Evolutionary conservation across 169 alveolate species (phyloP).

Genomic region (Plasmodium malariae): DNA sequence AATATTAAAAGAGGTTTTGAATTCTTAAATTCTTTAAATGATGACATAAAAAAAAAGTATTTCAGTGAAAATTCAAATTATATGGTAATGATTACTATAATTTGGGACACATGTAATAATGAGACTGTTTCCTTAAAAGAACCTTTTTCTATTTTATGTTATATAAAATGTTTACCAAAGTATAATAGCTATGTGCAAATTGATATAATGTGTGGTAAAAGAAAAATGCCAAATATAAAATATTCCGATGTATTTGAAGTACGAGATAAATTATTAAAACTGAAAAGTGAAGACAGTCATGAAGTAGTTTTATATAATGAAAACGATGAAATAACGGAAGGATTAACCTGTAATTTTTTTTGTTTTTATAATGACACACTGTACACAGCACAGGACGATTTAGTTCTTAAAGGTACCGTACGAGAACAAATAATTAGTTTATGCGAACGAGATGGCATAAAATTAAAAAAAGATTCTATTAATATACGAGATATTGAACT

Average conservation of each 20-base stretch:
- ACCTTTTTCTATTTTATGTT: slow-evolving; percentile 45
- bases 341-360: slow-evolving; percentile 67
- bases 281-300: slow-evolving; percentile 42
- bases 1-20: slow-evolving; percentile 51
- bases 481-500: slow-evolving; percentile 36
- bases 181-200: slow-evolving; percentile 32
- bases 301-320: slow-evolving; percentile 63
- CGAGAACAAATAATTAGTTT: slow-evolving; percentile 50
- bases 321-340: slow-evolving; percentile 69
- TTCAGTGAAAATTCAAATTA: slow-evolving; percentile 57
- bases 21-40: slow-evolving; percentile 46
- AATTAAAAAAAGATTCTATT: slow-evolving; percentile 34
- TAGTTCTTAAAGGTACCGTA: slow-evolving; percentile 65
- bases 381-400: slow-evolving; percentile 54
- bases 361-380: slow-evolving; percentile 45
- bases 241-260: slow-evolving; percentile 59
- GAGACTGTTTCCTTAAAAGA: not conserved
- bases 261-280: slow-evolving; percentile 52
- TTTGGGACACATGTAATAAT: slow-evolving; percentile 19
- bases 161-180: slow-evolving; percentile 53
- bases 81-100: slow-evolving; percentile 52
- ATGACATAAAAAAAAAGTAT: slow-evolving; percentile 51
- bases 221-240: slow-evolving; percentile 68
- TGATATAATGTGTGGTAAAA: slow-evolving; percentile 63
- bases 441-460: slow-evolving; percentile 41